These are phyloP conservation scores for Tulasnella sp. DNA, from an alignment of 768 basidiomycete genomes.

Conservation along the genomic window DNA sequence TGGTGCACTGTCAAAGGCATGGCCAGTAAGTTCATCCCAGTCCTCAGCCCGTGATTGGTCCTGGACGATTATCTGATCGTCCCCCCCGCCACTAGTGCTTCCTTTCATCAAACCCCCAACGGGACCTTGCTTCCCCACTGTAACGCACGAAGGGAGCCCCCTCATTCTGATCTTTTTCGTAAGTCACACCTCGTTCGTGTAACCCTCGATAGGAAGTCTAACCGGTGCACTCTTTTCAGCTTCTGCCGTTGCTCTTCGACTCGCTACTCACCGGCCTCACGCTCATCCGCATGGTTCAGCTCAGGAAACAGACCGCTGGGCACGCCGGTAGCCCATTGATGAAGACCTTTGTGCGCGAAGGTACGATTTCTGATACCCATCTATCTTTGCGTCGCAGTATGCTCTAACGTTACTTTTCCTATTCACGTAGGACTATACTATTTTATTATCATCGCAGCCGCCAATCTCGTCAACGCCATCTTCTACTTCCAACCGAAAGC, in stretches of 20 bases:
- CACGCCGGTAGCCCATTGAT: conserved; percentile 8
- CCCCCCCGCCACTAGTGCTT: not conserved
- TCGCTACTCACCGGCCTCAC: conserved; percentile 1
- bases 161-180: conserved; percentile 13
- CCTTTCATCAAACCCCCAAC: conserved; percentile 9
- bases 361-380: not conserved
- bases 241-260: conserved; percentile 8
- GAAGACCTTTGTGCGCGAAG: conserved; percentile 12
- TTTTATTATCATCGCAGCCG: conserved; percentile 14
- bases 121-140: conserved; percentile 14
- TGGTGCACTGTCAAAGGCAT: not conserved
- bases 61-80: not conserved
- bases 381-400: not conserved
- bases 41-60: not conserved
- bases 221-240: too few species aligned
- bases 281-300: not conserved
- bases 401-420: not conserved
- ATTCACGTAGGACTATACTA: conserved; percentile 10
- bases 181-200: not conserved
- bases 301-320: conserved; percentile 5
- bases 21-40: conserved; percentile 1
- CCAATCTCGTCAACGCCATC: conserved; percentile 12
- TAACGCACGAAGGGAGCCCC: not conserved
- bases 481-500: conserved; percentile 14
- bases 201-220: too few species aligned